Percentiles rank a stretch among this genome's conserved stretches.
Conservation (phyloP, 176 grass and related monocot genomes). For the Otatea glauca region DNA sequence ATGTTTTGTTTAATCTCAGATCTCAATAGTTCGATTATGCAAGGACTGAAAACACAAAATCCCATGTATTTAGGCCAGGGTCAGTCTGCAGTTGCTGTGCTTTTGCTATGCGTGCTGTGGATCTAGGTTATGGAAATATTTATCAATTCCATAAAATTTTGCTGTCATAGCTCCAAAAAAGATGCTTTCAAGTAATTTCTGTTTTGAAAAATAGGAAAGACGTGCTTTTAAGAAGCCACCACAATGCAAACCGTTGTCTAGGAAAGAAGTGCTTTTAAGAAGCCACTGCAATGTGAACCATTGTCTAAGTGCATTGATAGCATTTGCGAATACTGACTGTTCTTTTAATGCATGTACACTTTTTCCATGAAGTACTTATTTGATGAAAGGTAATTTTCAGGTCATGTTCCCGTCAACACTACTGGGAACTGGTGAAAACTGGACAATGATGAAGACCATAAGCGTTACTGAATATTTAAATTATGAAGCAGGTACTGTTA, state of each 20-base stretch:
- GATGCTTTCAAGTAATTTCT: conserved; percentile 19
- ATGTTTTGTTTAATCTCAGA: background rate
- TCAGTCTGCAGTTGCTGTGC: background rate
- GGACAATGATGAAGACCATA: conserved; percentile 99
- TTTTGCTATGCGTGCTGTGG: background rate
- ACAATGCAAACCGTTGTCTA: background rate
- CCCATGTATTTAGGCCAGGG: background rate
- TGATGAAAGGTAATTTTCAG: conserved; percentile 57
- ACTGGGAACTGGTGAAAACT: conserved; percentile 87
- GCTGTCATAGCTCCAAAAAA: background rate
- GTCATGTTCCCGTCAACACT: conserved; percentile 99
- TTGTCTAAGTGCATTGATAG: background rate
- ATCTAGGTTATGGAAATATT: conserved; percentile 10
- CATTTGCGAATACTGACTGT: background rate
- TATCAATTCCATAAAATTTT: background rate
- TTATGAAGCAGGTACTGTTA: conserved; percentile 84
- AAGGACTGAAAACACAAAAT: background rate
- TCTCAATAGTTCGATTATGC: background rate
- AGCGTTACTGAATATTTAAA: conserved; percentile 99
- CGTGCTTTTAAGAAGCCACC: background rate
- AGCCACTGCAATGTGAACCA: background rate
- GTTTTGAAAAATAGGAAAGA: background rate
- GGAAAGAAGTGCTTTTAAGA: background rate
- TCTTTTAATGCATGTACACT: background rate
- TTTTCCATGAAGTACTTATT: conserved; percentile 22